These are phyloP conservation scores for Colletotrichum phormii DNA, from an alignment of 2,329 filamentous ascomycete species.

Conservation along the genomic window DNA sequence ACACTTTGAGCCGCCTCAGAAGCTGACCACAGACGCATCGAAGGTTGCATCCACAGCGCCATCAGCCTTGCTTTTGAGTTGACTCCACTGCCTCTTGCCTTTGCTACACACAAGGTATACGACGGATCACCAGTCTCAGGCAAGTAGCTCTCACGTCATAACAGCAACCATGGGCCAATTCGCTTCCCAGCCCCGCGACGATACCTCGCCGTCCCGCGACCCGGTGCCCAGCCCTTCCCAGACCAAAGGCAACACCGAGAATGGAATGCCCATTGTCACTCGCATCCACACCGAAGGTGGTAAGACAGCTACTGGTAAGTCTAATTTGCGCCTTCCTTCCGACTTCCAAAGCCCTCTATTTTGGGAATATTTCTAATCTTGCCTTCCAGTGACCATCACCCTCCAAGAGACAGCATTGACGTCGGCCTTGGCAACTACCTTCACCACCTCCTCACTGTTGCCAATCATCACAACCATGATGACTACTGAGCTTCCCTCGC, in stretches of 20 bases:
- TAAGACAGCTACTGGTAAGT: slow-evolving; percentile 8
- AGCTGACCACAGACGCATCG: background rate
- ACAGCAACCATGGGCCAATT: background rate
- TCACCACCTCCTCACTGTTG: background rate
- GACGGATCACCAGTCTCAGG: background rate
- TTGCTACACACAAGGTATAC: background rate
- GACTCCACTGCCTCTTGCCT: background rate
- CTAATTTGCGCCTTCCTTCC: background rate
- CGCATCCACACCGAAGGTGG: background rate
- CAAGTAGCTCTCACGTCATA: background rate
- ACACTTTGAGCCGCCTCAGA: background rate
- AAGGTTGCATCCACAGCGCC: background rate
- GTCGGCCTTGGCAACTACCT: background rate
- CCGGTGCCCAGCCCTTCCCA: background rate
- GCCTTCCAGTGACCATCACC: background rate
- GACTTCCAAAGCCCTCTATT: background rate
- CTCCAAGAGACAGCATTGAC: background rate
- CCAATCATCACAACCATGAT: background rate
- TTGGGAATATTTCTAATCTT: background rate
- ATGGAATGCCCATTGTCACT: background rate
- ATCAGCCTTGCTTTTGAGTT: background rate
- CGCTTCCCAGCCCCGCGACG: background rate
- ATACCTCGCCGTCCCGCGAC: background rate
- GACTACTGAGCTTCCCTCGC: background rate
- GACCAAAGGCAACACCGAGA: background rate